Base-by-base conservation (phyloP, 2,329 filamentous ascomycete species). In the Cercospora sp. region DNA sequence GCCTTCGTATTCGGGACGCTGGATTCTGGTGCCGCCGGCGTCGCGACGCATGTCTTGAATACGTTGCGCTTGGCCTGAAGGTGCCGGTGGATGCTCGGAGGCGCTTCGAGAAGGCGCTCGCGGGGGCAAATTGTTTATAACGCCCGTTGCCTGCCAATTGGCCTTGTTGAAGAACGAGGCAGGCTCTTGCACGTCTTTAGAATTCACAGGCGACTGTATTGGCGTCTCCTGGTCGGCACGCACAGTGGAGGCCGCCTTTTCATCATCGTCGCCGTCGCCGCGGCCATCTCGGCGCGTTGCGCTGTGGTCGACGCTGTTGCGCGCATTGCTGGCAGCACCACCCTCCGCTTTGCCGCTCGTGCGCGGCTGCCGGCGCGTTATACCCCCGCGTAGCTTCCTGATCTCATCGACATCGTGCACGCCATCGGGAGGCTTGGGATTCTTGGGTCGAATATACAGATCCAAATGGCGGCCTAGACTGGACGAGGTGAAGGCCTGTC, bases 381-480 rank as follows among this genome's bases (percentile, higher is more conserved):
- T 97, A 69, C 88, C 87, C 55, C 92, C 92, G 63, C 94, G 88
- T 75, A 97, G 83, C 80, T 91, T 92, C 73, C 88, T 87, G 75
- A 98, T 98, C 79, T 92, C 92, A 7, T 94, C 92, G 67, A 97
- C 92, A 82, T 97, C 86, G 80, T 98, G 94, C 57, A 97, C 82
- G 61, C 94, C 94, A 81, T 98, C 94, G 6, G 91, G 83, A 1
- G 90, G 86, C 80, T 94, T 95, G 1, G 94, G 93, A 79, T 97
- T 97, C 82, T 93, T 96, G 68, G 93, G 90, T 77, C 93, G 94
- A 76, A 97, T 94, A 80, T 96, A 97, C 45, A 97, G 87, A 79
- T 98, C 94, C 73, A 97, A 89, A 81, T 98, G 94, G 57, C 94
- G 90, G 61, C 94, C 94, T 63, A 98, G 88, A 2, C 93, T 97